A percentile compares a stretch with the other conserved stretches of the same genome.
Evolutionary conservation across 768 basidiomycete species (phyloP).

Genomic region (Roridomyces roridus): DNA sequence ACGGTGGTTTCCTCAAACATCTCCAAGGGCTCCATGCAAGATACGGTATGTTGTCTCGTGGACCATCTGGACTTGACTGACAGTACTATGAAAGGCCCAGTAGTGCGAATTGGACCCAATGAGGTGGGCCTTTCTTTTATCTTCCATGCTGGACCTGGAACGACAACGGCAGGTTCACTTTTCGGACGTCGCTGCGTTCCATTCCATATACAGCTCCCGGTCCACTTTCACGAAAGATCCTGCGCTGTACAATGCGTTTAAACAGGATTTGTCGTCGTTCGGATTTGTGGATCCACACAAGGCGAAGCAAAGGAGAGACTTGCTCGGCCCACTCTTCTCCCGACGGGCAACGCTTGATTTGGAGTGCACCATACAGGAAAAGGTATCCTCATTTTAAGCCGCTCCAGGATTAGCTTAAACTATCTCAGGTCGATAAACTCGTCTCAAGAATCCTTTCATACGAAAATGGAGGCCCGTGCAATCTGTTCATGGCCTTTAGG

Average conservation of each 20-base stretch:
- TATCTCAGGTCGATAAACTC: conserved; percentile 39
- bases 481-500: conserved; percentile 48
- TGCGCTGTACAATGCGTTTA: conserved; percentile 44
- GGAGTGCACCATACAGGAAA: conserved; percentile 38
- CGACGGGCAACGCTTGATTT: conserved; percentile 42
- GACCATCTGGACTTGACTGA: neutral
- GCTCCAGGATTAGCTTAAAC: neutral
- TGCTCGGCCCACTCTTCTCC: conserved; percentile 45
- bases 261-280: conserved; percentile 41
- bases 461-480: conserved; percentile 28
- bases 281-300: conserved; percentile 39
- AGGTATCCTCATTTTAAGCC: conserved; percentile 25
- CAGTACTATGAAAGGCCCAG: no score
- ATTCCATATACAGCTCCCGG: conserved; percentile 41
- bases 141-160: no score
- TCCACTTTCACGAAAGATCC: conserved; percentile 46
- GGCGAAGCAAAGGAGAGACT: conserved; percentile 37
- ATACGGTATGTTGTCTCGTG: conserved; percentile 43
- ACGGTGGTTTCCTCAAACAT: conserved; percentile 38
- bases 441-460: conserved; percentile 25
- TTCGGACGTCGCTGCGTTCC: conserved; percentile 38
- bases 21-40: conserved; percentile 37
- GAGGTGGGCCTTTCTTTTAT: conserved; percentile 33
- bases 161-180: conserved; percentile 47
- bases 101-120: conserved; percentile 47